Conservation (phyloP, 2,329 filamentous ascomycete genomes). For the Beauveria bassiana region DNA sequence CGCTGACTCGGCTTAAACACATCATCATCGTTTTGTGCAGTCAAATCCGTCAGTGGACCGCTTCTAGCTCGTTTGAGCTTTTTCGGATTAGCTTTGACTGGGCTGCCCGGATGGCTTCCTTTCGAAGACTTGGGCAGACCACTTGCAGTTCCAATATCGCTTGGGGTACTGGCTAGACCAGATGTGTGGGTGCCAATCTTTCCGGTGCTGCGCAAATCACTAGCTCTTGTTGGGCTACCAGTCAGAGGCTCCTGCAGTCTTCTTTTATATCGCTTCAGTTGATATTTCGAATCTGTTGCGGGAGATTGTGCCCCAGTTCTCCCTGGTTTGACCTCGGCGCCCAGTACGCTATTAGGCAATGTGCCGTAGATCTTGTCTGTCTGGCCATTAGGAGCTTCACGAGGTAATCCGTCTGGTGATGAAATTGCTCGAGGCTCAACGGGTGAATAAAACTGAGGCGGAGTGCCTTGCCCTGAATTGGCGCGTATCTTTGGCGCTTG, state of each 20-base stretch:
- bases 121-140: background rate
- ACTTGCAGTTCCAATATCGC: conserved; percentile 10
- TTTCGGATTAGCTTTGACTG: background rate
- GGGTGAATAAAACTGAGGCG: background rate
- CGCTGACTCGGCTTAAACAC: background rate
- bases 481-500: background rate
- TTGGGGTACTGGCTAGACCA: background rate
- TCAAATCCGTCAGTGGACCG: background rate
- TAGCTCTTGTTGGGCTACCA: background rate
- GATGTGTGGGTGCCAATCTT: background rate
- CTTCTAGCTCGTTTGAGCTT: conserved; percentile 1
- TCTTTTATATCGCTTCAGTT: conserved; percentile 7
- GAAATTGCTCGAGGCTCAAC: background rate
- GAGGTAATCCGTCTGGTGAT: no score
- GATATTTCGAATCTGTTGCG: conserved; percentile 8
- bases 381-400: background rate
- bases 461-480: background rate
- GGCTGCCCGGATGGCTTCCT: background rate
- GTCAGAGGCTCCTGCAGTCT: background rate
- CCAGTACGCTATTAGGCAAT: background rate
- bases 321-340: background rate
- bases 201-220: background rate
- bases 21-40: background rate
- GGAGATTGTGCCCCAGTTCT: background rate
- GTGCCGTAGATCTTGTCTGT: background rate